phyloP scores from a whole-genome alignment of 805 yeast genomes.

The Clavispora carvajalis region DNA sequence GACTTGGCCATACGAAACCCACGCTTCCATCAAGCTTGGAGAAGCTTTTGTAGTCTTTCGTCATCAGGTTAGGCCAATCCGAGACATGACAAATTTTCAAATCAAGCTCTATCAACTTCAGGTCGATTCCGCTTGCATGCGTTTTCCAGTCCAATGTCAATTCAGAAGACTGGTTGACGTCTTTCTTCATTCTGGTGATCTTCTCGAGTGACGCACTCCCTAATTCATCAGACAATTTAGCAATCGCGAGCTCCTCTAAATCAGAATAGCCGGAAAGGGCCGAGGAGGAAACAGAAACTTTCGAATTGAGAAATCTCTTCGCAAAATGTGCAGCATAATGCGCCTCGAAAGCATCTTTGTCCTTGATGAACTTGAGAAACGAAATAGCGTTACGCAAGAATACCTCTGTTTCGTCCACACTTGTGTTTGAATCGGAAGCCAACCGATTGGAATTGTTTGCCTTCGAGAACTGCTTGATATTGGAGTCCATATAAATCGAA shows the following conservation, averaged over 20 bases:
- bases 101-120: slow-evolving; percentile 28
- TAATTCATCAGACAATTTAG: slow-evolving; percentile 65
- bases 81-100: slow-evolving; percentile 39
- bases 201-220: slow-evolving; percentile 65
- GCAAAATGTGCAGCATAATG: slow-evolving; percentile 85
- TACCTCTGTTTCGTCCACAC: slow-evolving; percentile 24
- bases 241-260: slow-evolving; percentile 63
- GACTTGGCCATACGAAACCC: slow-evolving; percentile 36
- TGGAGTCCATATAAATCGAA: slow-evolving; percentile 36
- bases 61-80: slow-evolving; percentile 44
- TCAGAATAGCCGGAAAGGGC: slow-evolving; percentile 27
- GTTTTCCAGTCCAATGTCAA: slow-evolving; percentile 36
- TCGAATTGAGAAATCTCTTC: slow-evolving; percentile 52
- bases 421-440: slow-evolving; percentile 5
- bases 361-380: slow-evolving; percentile 64
- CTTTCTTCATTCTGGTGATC: slow-evolving; percentile 83
- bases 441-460: slow-evolving; percentile 14
- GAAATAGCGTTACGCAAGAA: slow-evolving; percentile 51
- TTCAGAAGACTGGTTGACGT: slow-evolving; percentile 48
- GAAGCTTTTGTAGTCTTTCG: slow-evolving; percentile 36
- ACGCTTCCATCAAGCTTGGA: slow-evolving; percentile 16
- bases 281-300: slow-evolving; percentile 16
- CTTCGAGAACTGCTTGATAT: slow-evolving; percentile 32
- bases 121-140: slow-evolving; percentile 9
- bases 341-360: slow-evolving; percentile 81